Evolutionary conservation across 805 yeast species (phyloP).

Genomic region (Ogataea nakhonphanomensis): DNA sequence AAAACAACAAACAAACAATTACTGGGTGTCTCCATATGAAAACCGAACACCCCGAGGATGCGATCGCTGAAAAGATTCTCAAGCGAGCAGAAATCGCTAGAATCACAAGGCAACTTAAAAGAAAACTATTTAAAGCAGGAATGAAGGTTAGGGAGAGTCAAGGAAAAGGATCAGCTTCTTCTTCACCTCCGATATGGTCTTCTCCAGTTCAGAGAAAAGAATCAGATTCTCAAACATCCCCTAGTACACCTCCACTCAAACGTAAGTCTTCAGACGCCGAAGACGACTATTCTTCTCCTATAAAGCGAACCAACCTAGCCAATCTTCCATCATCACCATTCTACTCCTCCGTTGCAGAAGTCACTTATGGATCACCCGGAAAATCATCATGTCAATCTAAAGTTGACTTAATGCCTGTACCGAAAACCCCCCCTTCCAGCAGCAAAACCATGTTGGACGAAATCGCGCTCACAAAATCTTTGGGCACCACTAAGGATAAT

Average conservation of each 20-base stretch:
- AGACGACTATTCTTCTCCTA: slow-evolving; percentile 26
- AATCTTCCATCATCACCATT: slow-evolving; percentile 32
- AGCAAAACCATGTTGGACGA: slow-evolving; percentile 18
- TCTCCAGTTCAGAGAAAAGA: slow-evolving; percentile 12
- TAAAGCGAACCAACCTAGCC: slow-evolving; percentile 24
- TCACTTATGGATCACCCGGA: slow-evolving; percentile 8
- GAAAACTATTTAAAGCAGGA: slow-evolving; percentile 41
- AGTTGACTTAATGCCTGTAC: slow-evolving; percentile 23
- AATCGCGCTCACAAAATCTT: slow-evolving; percentile 19
- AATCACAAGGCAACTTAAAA: slow-evolving; percentile 42
- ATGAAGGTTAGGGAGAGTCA: slow-evolving; percentile 34
- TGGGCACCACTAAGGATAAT: slow-evolving; percentile 15
- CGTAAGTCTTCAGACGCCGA: slow-evolving; percentile 22
- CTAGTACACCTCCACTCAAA: slow-evolving; percentile 28
- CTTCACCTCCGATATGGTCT: slow-evolving; percentile 17
- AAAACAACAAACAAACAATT: no score
- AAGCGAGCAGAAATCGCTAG: slow-evolving; percentile 46
- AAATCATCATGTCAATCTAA: slow-evolving; percentile 20
- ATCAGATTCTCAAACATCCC: neutral
- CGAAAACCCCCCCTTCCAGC: slow-evolving; percentile 32
- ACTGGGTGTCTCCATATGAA: slow-evolving; percentile 12
- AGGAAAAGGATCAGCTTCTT: slow-evolving; percentile 14
- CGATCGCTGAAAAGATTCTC: slow-evolving; percentile 41
- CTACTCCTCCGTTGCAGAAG: slow-evolving; percentile 18
- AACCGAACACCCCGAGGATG: slow-evolving; percentile 31